Evolutionary conservation across 805 yeast species (phyloP), one percentile per base, ranked within the genome.

Genomic region (Ogataea wickerhamii): DNA sequence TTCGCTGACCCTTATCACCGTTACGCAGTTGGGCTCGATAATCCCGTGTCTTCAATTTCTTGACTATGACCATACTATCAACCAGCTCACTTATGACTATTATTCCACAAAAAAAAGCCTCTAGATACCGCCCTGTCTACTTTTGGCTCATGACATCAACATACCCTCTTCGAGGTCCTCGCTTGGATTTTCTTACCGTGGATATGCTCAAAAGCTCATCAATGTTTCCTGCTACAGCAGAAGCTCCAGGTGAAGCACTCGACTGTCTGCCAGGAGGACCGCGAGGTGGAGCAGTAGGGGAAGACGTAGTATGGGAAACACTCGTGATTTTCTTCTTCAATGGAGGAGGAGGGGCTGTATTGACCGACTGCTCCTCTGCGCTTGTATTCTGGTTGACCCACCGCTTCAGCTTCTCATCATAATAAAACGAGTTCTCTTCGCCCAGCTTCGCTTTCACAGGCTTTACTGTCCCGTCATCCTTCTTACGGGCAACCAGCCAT

Each of bases 381-480:
- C 80, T 74, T 4, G 76, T 78, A 45, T 78, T 75, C 38, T 75
- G 76, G 55, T 87, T 81, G 36, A 93, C 77, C 96, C 97, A 93
- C 53, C 96, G 74, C 57, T 82, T 80, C 55, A 83, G 72, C 42
- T 83, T 78, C 51, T 86, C 91, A 63, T 89, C 96, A 58, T 78
- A 93, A 53, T 76, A 74, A 56, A 93, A 82, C 13, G 75, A 67
- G 55, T 71, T 82, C 42, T 78, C 73, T 40, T 83, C 86, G 10
- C 98, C 98, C 37, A 93, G 64, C 49, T 93, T 87, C 25, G 96
- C 98, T 46, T 78, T 76, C 44, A 80, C 73, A 0, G 88, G 84
- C 54, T 85, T 86, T 27, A 86, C 87, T 36, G 77, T 47, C 23
- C 55, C 85, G 32, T 76, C 80, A 20, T 76, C 73, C 33, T 63